Evolutionary conservation across 192 early-diverging fungal genomes (phyloP), one percentile per base, ranked within the genome.

Genomic region (Podila minutissima): DNA sequence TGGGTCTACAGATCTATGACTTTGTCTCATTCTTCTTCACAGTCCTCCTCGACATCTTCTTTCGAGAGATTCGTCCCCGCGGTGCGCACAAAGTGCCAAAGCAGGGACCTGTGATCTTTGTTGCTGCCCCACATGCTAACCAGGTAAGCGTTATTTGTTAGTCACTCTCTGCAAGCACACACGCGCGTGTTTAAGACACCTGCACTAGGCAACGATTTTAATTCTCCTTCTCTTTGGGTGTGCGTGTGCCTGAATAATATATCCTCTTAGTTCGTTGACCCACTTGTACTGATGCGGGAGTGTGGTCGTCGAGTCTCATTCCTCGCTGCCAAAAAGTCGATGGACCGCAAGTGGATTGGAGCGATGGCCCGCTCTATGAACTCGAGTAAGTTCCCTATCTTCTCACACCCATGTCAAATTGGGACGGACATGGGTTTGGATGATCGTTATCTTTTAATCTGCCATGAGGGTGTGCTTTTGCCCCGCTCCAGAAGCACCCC

Each of bases 41-140:
- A 55, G 76, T 89, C 13, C 83, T 93, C 5, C 83, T 94, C 24
- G 89, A 89, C 50, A 85, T 95, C 81, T 96, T 96, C 75, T 97
- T 98, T 74, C 85, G 97, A 31, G 98, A 99, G 84, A 92, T 99
- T 64, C 89, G 91, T 46, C 89, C 90, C 20, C 88, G 95, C 28
- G 94, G 94, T 67, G 85, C 91, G 29, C 94, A 97, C 78, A 88
- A 91, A 68, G 89, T 98, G 63, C 97, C 98, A 2, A 69, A 78
- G 50, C 87, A 89, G 20, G 98, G 97, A 0, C 98, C 98, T 12
- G 91, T 98, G 46, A 95, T 99, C 57, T 98, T 99, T 88, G 95
- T 97, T 15, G 94, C 89, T 8, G 95, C 91, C 4, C 92, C 91
- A 41, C 92, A 94, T 82, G 89, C 89, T 58, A 93, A 93, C 85